Percentiles rank a stretch among this genome's conserved stretches.
These are phyloP conservation scores for Coemansia sp. DNA, from an alignment of 192 early-diverging fungal genomes.

Conservation along the genomic window DNA sequence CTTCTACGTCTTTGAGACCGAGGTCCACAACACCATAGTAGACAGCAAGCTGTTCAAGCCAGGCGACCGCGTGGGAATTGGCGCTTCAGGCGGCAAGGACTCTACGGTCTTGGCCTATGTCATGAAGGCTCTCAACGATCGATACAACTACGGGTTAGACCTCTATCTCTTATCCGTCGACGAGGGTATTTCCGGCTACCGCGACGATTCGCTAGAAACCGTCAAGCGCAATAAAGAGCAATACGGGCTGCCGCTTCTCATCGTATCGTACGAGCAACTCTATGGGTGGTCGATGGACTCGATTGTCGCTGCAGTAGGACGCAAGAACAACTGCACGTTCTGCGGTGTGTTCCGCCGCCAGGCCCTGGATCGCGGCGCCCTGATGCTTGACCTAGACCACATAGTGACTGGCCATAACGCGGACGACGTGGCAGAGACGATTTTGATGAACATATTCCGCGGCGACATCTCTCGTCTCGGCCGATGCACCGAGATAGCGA, in stretches of 20 bases:
- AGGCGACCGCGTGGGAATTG: slow-evolving; percentile 92
- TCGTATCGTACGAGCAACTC: slow-evolving; percentile 92
- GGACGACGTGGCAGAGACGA: slow-evolving; percentile 98
- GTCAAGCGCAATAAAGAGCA: slow-evolving; percentile 95
- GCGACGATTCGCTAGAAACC: slow-evolving; percentile 97
- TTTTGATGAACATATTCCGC: slow-evolving; percentile 97
- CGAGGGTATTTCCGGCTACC: slow-evolving; percentile 96
- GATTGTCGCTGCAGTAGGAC: slow-evolving; percentile 91
- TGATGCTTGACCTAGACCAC: slow-evolving; percentile 88
- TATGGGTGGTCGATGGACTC: slow-evolving; percentile 99
- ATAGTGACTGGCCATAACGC: slow-evolving; percentile 99
- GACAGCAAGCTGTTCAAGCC: slow-evolving; percentile 78
- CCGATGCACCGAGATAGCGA: slow-evolving; percentile 91
- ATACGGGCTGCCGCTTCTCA: slow-evolving; percentile 89
- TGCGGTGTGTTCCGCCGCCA: slow-evolving; percentile 98
- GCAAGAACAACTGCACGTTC: slow-evolving; percentile 99
- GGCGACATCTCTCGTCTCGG: slow-evolving; percentile 90
- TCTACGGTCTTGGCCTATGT: slow-evolving; percentile 96
- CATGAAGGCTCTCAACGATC: slow-evolving; percentile 90
- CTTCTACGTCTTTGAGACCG: slow-evolving; percentile 89
- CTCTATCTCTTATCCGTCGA: slow-evolving; percentile 92
- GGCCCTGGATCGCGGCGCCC: slow-evolving; percentile 92
- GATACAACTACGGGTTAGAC: slow-evolving; percentile 89
- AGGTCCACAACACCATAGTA: slow-evolving; percentile 90
- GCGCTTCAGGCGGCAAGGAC: slow-evolving; percentile 94